A percentile compares a stretch with the other conserved stretches of the same genome.
Conservation (phyloP, 768 basidiomycete genomes). For the Pulveroboletus frians region DNA sequence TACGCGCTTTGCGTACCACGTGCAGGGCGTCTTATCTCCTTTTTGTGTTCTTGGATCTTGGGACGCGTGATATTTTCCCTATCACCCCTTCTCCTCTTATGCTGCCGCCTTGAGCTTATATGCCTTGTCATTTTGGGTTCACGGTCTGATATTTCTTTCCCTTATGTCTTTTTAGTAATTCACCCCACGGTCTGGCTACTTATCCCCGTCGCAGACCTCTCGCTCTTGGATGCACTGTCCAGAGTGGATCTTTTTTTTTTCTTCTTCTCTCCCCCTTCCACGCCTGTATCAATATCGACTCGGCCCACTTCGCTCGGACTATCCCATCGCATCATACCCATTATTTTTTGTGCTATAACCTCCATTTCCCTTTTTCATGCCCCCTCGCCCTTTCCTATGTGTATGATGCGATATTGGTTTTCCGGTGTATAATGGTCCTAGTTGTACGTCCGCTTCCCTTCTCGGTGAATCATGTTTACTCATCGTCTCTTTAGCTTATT, state of each 20-base stretch:
- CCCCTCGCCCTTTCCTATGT: conserved; percentile 15
- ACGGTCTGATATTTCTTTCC: conserved; percentile 19
- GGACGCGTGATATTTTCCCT: conserved; percentile 28
- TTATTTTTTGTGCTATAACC: conserved; percentile 24
- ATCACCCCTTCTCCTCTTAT: conserved; percentile 11
- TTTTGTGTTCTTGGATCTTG: conserved; percentile 41
- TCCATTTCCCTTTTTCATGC: background rate
- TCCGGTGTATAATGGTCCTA: conserved; percentile 28
- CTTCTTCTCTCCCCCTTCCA: background rate
- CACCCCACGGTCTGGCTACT: conserved; percentile 16
- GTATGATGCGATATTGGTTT: conserved; percentile 32
- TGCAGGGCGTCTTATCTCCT: conserved; percentile 26
- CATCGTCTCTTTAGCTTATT: conserved; percentile 16
- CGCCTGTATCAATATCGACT: conserved; percentile 33
- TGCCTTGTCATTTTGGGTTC: conserved; percentile 22
- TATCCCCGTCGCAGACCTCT: conserved; percentile 7
- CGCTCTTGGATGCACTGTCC: background rate
- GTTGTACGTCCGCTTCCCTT: conserved; percentile 15
- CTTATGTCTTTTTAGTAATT: conserved; percentile 27
- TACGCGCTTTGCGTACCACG: conserved; percentile 22
- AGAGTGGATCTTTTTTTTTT: background rate
- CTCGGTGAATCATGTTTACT: background rate
- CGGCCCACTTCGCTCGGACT: conserved; percentile 25
- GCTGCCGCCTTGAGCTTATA: conserved; percentile 12
- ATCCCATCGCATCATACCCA: conserved; percentile 31